A percentile compares a stretch with the other conserved stretches of the same genome.
phyloP scores from a whole-genome alignment of 805 yeast genomes.

The Starmerella scarabaei region DNA sequence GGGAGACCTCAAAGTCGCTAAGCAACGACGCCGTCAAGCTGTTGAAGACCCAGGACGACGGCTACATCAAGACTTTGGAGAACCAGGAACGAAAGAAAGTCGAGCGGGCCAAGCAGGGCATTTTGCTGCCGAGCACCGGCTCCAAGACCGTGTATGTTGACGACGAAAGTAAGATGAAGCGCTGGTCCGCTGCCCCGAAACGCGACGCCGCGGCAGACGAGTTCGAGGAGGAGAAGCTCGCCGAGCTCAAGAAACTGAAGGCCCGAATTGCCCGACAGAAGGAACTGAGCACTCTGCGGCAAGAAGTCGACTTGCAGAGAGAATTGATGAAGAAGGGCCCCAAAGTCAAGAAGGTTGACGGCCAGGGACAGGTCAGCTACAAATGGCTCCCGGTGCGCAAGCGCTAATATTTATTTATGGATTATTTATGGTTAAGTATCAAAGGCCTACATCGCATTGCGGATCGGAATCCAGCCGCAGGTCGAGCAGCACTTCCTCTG shows the following conservation, averaged over 20 bases:
- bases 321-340: constrained; percentile 86
- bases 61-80: constrained; percentile 67
- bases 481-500: too few species aligned
- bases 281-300: constrained; percentile 55
- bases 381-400: constrained; percentile 63
- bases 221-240: constrained; percentile 39
- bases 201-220: constrained; percentile 3
- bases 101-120: constrained; percentile 36
- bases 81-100: constrained; percentile 55
- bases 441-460: too few species aligned
- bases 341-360: constrained; percentile 58
- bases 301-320: constrained; percentile 60
- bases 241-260: constrained; percentile 47
- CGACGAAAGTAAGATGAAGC: constrained; percentile 38
- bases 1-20: constrained; percentile 35
- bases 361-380: constrained; percentile 55
- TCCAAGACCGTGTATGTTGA: constrained; percentile 82
- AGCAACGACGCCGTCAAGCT: constrained; percentile 66
- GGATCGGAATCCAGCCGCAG: too few species aligned
- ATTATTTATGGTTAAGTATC: too few species aligned
- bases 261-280: constrained; percentile 55
- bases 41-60: constrained; percentile 80
- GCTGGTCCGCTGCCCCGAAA: constrained; percentile 47
- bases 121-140: constrained; percentile 38
- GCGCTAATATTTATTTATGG: constrained; percentile 16